Conservation (phyloP, 2,329 filamentous ascomycete genomes). For the Clarireedia hainanense region DNA sequence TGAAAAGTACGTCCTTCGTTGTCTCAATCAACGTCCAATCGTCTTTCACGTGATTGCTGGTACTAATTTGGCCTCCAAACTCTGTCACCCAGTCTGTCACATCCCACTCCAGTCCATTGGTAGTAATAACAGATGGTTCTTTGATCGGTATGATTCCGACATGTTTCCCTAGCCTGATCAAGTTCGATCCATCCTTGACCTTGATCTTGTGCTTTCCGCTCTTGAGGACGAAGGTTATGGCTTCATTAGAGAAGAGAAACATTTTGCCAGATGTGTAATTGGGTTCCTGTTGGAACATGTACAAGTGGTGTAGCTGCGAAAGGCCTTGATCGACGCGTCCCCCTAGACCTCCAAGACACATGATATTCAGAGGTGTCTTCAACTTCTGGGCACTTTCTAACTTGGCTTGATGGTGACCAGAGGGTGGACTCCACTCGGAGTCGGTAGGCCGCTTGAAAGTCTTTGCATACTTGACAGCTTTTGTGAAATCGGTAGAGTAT, state of each 20-base stretch:
- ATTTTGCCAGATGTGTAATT: slow-evolving; percentile 48
- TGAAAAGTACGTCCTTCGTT: slow-evolving; percentile 62
- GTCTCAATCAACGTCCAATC: slow-evolving; percentile 54
- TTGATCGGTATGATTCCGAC: slow-evolving; percentile 81
- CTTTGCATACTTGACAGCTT: slow-evolving; percentile 57
- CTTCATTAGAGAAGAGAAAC: slow-evolving; percentile 72
- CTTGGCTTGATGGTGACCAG: neutral
- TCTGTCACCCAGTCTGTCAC: slow-evolving; percentile 71
- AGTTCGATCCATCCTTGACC: slow-evolving; percentile 32
- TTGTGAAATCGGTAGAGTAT: slow-evolving; percentile 84
- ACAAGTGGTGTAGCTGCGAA: slow-evolving; percentile 81
- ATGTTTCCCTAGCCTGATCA: slow-evolving; percentile 48
- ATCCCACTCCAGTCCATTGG: slow-evolving; percentile 83
- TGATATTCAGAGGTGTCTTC: slow-evolving; percentile 47
- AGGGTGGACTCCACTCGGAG: neutral
- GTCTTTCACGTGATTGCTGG: slow-evolving; percentile 68
- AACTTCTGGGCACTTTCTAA: slow-evolving; percentile 12
- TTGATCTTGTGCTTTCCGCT: slow-evolving; percentile 59
- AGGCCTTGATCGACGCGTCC: slow-evolving; percentile 90
- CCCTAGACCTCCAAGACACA: slow-evolving; percentile 76
- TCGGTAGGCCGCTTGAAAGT: slow-evolving; percentile 9
- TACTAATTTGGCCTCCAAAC: slow-evolving; percentile 67
- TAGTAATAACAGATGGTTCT: slow-evolving; percentile 71
- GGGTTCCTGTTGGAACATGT: slow-evolving; percentile 48
- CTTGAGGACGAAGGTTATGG: slow-evolving; percentile 74